Base-by-base conservation (phyloP, 2,329 filamentous ascomycete genomes). In the Neobulgaria alba region DNA sequence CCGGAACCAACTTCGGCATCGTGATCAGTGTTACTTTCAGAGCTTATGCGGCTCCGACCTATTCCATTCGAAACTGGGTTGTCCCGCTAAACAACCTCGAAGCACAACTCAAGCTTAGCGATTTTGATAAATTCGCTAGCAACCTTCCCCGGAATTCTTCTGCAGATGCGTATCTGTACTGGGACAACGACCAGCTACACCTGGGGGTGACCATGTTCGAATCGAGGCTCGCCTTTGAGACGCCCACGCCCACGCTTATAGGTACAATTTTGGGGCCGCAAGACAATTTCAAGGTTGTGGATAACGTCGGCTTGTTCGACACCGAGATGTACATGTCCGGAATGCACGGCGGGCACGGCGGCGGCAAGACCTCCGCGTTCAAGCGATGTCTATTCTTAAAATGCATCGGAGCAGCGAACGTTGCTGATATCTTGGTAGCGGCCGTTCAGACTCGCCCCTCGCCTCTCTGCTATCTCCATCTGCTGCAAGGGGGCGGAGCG, bases 301-400 rank as follows among this genome's bases (percentile, higher is more conserved):
- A 81, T 43, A 48, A 63, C 29, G 48, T 75, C 8, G 67, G 60
- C 29, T 43, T 79, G 43, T 81, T 81, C 45, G 69, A 77, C 0
- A 61, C 65, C 0, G 75, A 80, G 38, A 73, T 79, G 68, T 77
- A 79, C 58, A 66, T 82, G 57, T 70, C 71, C 2, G 51, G 46
- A 10, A 74, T 82, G 69, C 73, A 81, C 37, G 70, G 71, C 17
- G 75, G 75, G 0, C 74, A 80, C 38, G 64, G 64, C 14, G 67
- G 70, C 50, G 48, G 46, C 17, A 80, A 78, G 61, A 80, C 74
- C 0, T 79, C 71, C 8, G 67, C 76, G 0, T 80, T 82, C 63
- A 80, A 81, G 61, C 67, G 77, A 50, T 81, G 77, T 54, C 31
- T 81, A 20, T 80, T 82, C 50, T 56, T 82, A 5, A 72, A 71